These are phyloP conservation scores for Friedmanniomyces endolithicus DNA, from an alignment of 495 filamentous ascomycete species.

Conservation along the genomic window DNA sequence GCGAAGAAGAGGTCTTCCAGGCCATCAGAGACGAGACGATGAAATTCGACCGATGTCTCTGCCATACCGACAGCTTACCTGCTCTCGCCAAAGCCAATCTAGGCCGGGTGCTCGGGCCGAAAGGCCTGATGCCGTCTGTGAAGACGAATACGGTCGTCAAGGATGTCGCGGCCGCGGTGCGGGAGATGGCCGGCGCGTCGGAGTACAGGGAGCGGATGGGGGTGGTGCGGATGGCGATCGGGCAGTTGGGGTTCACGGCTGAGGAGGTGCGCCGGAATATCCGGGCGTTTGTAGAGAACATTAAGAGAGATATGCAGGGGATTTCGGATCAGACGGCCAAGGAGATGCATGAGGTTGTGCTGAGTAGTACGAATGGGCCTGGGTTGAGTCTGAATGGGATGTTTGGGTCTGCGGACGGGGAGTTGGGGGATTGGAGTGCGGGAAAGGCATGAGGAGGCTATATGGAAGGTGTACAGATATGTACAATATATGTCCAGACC, in stretches of 20 bases:
- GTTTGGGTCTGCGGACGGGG: constrained; percentile 46
- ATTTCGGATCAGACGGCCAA: constrained; percentile 65
- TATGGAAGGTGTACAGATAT: background rate
- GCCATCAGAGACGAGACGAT: constrained; percentile 60
- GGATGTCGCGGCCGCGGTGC: constrained; percentile 56
- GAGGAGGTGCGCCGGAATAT: constrained; percentile 77
- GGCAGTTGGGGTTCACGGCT: constrained; percentile 81
- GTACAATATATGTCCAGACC: constrained; percentile 1
- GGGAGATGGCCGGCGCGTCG: constrained; percentile 67
- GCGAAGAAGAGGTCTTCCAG: constrained; percentile 75
- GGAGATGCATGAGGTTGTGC: constrained; percentile 75
- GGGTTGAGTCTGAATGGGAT: constrained; percentile 77
- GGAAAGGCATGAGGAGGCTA: background rate
- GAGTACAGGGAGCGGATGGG: constrained; percentile 78
- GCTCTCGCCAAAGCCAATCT: constrained; percentile 65
- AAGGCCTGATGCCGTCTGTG: constrained; percentile 77
- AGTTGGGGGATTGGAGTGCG: background rate
- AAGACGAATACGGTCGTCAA: constrained; percentile 81
- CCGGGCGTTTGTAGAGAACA: constrained; percentile 55
- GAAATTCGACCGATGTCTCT: constrained; percentile 80
- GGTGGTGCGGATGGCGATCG: constrained; percentile 75
- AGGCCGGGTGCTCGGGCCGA: constrained; percentile 72
- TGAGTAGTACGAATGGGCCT: constrained; percentile 75
- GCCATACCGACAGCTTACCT: constrained; percentile 61
- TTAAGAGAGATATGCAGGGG: constrained; percentile 63